Conservation (phyloP, 176 grass and related monocot species). For the Saccharum spontaneum region DNA sequence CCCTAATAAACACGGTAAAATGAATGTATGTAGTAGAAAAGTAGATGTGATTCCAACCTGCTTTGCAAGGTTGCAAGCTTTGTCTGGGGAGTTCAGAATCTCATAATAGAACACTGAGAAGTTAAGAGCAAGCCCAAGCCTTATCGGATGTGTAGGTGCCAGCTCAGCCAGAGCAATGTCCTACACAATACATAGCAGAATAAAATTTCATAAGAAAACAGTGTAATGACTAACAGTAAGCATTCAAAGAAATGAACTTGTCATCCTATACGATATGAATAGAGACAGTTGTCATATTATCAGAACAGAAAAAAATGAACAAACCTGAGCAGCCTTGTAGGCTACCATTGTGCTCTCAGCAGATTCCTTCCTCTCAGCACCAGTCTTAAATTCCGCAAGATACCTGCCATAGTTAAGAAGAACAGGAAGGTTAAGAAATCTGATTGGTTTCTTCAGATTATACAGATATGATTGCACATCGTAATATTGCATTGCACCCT, state of each 20-base stretch:
- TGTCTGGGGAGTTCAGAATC: slow-evolving; percentile 85
- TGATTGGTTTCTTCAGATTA: not conserved
- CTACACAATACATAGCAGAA: slow-evolving; percentile 34
- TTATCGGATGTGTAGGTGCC: slow-evolving; percentile 83
- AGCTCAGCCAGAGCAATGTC: slow-evolving; percentile 81
- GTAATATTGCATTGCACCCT: not conserved
- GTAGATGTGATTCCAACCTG: slow-evolving; percentile 51
- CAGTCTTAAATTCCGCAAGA: slow-evolving; percentile 82
- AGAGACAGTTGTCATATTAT: not conserved
- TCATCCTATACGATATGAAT: not conserved
- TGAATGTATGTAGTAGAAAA: not conserved
- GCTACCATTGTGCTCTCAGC: slow-evolving; percentile 77
- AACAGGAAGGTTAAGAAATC: not conserved
- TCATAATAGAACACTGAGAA: slow-evolving; percentile 95
- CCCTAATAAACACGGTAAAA: not conserved
- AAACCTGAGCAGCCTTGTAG: slow-evolving; percentile 84
- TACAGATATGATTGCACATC: not conserved
- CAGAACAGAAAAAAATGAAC: slow-evolving; percentile 12
- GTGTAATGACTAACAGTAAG: not conserved
- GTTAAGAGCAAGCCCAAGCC: slow-evolving; percentile 86
- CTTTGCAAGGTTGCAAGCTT: slow-evolving; percentile 86
- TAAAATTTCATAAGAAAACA: not conserved
- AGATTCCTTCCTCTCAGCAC: slow-evolving; percentile 68
- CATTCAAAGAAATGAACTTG: not conserved
- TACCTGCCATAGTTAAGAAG: slow-evolving; percentile 47